Evolutionary conservation across 208 protist species (phyloP).

Genomic region (Tritrichomonas foetus): DNA sequence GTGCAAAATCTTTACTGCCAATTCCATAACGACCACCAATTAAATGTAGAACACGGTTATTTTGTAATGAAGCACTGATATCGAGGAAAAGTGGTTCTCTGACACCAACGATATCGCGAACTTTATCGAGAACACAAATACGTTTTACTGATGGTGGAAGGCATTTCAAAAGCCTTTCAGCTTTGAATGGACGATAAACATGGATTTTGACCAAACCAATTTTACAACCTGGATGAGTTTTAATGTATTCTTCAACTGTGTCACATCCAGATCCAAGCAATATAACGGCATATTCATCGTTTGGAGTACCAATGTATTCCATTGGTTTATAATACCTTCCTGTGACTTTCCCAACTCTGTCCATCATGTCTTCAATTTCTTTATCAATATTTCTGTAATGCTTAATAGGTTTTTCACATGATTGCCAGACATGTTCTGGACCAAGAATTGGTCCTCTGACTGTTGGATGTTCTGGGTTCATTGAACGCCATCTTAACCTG

Average conservation of each 20-base stretch:
- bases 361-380: conserved; percentile 58
- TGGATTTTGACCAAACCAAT: conserved; percentile 64
- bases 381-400: conserved; percentile 51
- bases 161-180: neutral
- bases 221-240: conserved; percentile 54
- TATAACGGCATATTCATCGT: conserved; percentile 63
- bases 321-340: conserved; percentile 61
- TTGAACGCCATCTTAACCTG: conserved; percentile 46
- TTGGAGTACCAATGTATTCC: conserved; percentile 59
- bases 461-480: conserved; percentile 62
- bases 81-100: neutral
- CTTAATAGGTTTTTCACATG: conserved; percentile 53
- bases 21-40: conserved; percentile 67
- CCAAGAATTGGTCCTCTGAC: conserved; percentile 55
- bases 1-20: conserved; percentile 67
- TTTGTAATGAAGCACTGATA: neutral
- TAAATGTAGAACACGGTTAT: conserved; percentile 43
- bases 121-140: conserved; percentile 64
- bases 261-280: conserved; percentile 56
- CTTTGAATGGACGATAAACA: conserved; percentile 65
- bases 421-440: conserved; percentile 63
- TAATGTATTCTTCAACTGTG: neutral
- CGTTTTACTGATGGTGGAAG: conserved; percentile 56
- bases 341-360: conserved; percentile 55
- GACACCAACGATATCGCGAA: neutral